phyloP scores from a whole-genome alignment of 73 alveolate species.

The Diophrys sp. region DNA sequence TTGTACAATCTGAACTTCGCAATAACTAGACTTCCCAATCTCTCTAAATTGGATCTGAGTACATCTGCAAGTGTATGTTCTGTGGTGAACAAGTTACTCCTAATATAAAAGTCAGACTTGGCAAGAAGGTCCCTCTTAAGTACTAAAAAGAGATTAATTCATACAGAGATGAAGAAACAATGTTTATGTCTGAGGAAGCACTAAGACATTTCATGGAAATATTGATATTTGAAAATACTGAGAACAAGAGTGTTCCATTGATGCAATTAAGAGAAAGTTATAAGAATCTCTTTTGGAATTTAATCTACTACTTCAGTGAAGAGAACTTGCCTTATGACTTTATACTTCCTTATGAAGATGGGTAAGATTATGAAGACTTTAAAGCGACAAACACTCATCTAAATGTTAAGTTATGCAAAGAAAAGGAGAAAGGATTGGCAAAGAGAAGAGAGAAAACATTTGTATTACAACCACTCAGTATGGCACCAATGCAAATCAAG shows the following conservation, averaged over 20 bases:
- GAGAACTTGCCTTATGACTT: constrained; percentile 45
- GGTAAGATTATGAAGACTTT: background rate
- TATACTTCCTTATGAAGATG: constrained; percentile 46
- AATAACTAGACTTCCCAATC: background rate
- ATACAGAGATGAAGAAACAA: constrained; percentile 8
- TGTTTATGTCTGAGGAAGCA: background rate
- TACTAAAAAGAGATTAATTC: background rate
- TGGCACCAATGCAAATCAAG: background rate
- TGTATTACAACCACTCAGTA: background rate
- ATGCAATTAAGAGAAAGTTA: constrained; percentile 21
- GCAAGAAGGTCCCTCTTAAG: background rate
- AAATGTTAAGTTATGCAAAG: background rate
- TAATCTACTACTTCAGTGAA: constrained; percentile 37
- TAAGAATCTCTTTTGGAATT: constrained; percentile 47
- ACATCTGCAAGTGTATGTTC: background rate
- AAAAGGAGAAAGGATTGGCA: no score
- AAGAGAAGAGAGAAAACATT: background rate
- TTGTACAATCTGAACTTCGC: background rate
- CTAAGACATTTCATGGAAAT: background rate
- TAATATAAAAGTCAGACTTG: background rate
- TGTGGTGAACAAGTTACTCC: background rate
- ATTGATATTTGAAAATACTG: background rate
- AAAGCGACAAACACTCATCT: background rate
- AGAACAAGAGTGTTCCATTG: background rate
- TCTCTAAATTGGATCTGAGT: background rate